Conservation (phyloP, 2,329 filamentous ascomycete species). For the Arthroderma uncinatum region DNA sequence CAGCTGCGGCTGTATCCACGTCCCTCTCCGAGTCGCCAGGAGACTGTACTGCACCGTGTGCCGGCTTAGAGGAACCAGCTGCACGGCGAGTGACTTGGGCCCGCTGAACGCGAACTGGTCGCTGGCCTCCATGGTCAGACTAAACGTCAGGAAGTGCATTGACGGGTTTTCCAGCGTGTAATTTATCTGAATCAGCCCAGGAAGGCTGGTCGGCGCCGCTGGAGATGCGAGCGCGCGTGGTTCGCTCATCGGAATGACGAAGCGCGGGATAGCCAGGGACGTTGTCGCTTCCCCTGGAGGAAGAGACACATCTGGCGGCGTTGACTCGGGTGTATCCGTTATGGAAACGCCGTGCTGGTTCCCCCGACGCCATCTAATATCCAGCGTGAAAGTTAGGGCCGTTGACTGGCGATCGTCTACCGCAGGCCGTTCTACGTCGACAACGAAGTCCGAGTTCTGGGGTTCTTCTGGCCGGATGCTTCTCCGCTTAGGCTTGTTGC, state of each 20-base stretch:
- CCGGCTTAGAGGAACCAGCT: constrained; percentile 71
- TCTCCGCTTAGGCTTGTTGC: constrained; percentile 19
- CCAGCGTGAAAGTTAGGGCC: constrained; percentile 61
- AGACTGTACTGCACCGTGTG: constrained; percentile 63
- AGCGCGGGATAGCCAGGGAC: constrained; percentile 63
- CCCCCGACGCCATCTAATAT: constrained; percentile 64
- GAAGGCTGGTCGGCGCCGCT: constrained; percentile 23
- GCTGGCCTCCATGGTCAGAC: constrained; percentile 79
- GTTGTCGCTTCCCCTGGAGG: constrained; percentile 40
- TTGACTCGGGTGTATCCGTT: not conserved
- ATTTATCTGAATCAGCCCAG: constrained; percentile 38
- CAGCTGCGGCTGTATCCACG: constrained; percentile 62
- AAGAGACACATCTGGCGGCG: not conserved
- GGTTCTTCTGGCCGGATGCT: constrained; percentile 55
- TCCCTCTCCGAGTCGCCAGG: constrained; percentile 51
- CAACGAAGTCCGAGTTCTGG: constrained; percentile 58
- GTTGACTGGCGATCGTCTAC: constrained; percentile 73
- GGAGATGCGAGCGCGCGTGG: constrained; percentile 62
- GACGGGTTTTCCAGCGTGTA: constrained; percentile 89
- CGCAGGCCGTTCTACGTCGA: constrained; percentile 62
- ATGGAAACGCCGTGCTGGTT: constrained; percentile 23
- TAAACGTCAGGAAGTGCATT: constrained; percentile 88
- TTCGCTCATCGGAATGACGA: constrained; percentile 70
- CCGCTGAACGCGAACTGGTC: constrained; percentile 91
- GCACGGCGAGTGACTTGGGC: constrained; percentile 65